phyloP scores from a whole-genome alignment of 139 green algal genomes.

The Picochlorum sp. region DNA sequence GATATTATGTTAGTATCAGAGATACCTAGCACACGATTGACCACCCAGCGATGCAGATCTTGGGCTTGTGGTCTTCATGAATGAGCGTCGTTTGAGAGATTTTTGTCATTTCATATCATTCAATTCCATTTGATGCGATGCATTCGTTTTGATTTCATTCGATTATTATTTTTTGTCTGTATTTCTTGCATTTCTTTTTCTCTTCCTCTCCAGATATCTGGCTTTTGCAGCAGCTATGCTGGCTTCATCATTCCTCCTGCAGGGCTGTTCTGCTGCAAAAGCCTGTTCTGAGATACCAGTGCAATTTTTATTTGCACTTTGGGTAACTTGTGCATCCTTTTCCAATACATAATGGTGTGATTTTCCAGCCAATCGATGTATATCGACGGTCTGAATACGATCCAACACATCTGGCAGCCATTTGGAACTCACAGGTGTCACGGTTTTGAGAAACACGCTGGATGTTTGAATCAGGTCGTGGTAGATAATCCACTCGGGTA shows the following conservation, averaged over 20 bases:
- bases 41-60: too few relatives aligned
- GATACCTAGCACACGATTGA: too few relatives aligned
- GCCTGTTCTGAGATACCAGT: too few relatives aligned
- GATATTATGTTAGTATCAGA: too few relatives aligned
- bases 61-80: too few relatives aligned
- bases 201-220: conserved; percentile 59
- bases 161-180: conserved; percentile 2
- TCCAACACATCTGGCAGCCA: conserved; percentile 66
- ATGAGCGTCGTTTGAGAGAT: too few relatives aligned
- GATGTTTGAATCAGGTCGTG: conserved; percentile 79
- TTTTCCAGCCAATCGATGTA: conserved; percentile 58
- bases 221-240: conserved; percentile 56
- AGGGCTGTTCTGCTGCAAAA: too few relatives aligned
- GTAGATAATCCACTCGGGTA: conserved; percentile 91
- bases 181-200: conserved; percentile 17
- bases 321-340: conserved; percentile 10
- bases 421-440: conserved; percentile 60
- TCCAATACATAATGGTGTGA: neutral
- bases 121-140: neutral
- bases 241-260: conserved; percentile 32
- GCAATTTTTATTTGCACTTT: neutral
- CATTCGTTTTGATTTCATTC: neutral
- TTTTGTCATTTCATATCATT: neutral
- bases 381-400: conserved; percentile 57
- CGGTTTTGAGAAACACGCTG: conserved; percentile 63